Base-by-base conservation (phyloP, 768 basidiomycete species). In the Russula griseocarnosa region DNA sequence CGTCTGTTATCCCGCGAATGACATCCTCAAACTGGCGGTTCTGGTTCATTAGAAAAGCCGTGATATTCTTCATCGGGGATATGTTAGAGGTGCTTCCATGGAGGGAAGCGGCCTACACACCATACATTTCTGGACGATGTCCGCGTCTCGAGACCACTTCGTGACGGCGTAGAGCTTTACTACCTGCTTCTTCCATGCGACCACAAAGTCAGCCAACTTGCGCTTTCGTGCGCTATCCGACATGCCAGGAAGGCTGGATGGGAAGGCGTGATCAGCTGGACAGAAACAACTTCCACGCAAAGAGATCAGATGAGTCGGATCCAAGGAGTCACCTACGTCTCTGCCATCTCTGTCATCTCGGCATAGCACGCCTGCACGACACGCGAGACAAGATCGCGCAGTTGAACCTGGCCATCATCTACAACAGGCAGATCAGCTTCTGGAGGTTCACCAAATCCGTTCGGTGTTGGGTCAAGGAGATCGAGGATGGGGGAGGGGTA, bases 111-210 rank as follows among this genome's bases (percentile, higher is more conserved):
- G 49, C 3, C 5, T 1, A 69, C 70, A 69, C 69, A 85, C 91
- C 92, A 93, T 92, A 79, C 87, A 89, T 75, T 89, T 91, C 74
- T 94, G 91, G 47, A 91, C 86, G 7, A 87, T 86, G 62, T 83
- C 83, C 47, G 90, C 88, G 73, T 94, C 92, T 65, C 89, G 81
- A 42, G 90, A 82, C 94, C 94, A 97, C 69, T 93, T 90, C 9
- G 83, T 82, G 32, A 94, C 82, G 13, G 92, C 94, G 70, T 92
- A 92, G 16, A 95, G 75, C 73, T 94, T 94, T 34, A 93, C 87
- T 38, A 93, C 84, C 70, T 96, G 93, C 70, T 93, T 89, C 75
- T 95, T 90, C 6, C 83, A 90, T 73, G 87, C 86, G n/a, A 93
- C 88, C 0, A 93, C 92, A 84, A 90, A 95, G 68, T 94, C 92